These are phyloP conservation scores for Podila horticola DNA, from an alignment of 192 early-diverging fungal species.

Conservation along the genomic window DNA sequence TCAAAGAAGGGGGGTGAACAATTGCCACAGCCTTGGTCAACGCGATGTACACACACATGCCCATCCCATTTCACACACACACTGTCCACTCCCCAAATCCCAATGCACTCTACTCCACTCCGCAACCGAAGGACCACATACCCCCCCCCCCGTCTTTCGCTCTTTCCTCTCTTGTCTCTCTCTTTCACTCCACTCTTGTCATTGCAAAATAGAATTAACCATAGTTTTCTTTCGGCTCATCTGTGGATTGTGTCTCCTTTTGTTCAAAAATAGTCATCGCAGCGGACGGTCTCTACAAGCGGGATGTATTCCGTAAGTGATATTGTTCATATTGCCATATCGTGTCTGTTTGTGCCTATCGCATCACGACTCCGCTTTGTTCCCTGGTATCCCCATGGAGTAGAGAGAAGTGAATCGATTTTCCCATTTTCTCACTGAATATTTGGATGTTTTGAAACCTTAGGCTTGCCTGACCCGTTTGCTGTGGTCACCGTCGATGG, in stretches of 20 bases:
- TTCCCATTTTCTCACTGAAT: background rate
- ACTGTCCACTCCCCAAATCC: too few relatives aligned
- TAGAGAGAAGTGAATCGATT: background rate
- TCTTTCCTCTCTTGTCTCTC: too few relatives aligned
- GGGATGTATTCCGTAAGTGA: slow-evolving; percentile 86
- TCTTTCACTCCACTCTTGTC: background rate
- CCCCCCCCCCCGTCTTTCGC: too few relatives aligned
- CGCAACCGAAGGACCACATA: too few relatives aligned
- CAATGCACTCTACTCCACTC: too few relatives aligned
- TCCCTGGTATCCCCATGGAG: too few relatives aligned
- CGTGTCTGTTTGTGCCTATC: background rate
- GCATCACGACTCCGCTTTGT: too few relatives aligned
- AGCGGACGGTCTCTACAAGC: slow-evolving; percentile 90
- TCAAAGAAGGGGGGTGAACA: too few relatives aligned
- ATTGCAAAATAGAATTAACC: background rate
- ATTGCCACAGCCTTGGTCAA: too few relatives aligned
- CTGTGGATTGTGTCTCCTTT: background rate
- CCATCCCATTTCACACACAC: too few relatives aligned
- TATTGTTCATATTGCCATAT: background rate
- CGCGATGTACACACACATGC: too few relatives aligned
- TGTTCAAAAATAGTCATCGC: slow-evolving; percentile 75
- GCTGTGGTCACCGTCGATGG: slow-evolving; percentile 96
- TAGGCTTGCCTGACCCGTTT: slow-evolving; percentile 94
- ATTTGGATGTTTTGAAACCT: background rate
- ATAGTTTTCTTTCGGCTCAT: background rate